Base-by-base conservation (phyloP, 2,329 filamentous ascomycete genomes). In the Fusarium devonianum region DNA sequence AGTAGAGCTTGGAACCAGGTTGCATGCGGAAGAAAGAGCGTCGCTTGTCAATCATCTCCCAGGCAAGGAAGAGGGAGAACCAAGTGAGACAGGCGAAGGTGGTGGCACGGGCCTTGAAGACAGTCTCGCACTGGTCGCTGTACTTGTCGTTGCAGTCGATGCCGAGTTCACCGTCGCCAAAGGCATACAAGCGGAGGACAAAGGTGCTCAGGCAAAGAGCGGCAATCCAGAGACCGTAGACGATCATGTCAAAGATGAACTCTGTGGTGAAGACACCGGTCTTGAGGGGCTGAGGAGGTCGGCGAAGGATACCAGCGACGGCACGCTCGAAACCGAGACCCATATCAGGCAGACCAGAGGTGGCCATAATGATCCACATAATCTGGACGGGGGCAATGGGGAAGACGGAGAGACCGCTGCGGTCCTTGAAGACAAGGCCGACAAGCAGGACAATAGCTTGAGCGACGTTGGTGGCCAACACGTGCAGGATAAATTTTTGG, bases 321-420 rank as follows among this genome's bases (percentile, higher is more conserved):
- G 88, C 86, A 29, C 78, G 73, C 71, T 92, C 88, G 71, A 90
- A 87, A 4, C 88, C 88, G 4, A 92, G 77, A 53, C 88, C 89
- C 84, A 91, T 90, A 58, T 90, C 88, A 2, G 88, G 87, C 60
- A 90, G 77, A 14, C 84, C 85, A 34, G 85, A 89, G 1, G 88
- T 92, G 41, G 89, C 81, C 86, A 91, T 90, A 67, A 90, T 90
- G 58, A 92, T 86, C 88, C 88, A 92, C 36, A 92, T 78, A 56
- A 91, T 89, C 60, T 91, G 84, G n/a, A 91, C 85, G 0, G 88
- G 88, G 0, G 86, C 78, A 3, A 91, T 78, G 0, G 87, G 88
- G 67, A 90, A 91, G 4, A 90, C 87, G 0, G 87, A 90, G 11
- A 89, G 75, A 1, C 79, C 75, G 10, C 75, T 75, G 2, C 65